These are phyloP conservation scores for Macrolepiota fuliginosa DNA, from an alignment of 768 basidiomycete genomes.

Conservation along the genomic window DNA sequence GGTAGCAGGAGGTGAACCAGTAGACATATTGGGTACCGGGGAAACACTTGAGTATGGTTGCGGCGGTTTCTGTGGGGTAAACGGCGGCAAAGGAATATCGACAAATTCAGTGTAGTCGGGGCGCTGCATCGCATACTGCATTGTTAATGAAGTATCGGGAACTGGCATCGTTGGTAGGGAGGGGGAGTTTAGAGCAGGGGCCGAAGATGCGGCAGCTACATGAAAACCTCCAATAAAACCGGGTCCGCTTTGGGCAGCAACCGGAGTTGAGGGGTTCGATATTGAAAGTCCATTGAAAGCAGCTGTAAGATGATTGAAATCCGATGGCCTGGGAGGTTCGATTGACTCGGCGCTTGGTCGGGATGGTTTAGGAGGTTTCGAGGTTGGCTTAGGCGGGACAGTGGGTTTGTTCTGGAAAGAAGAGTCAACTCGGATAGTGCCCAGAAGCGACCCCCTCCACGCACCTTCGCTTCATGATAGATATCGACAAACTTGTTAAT, in stretches of 20 bases:
- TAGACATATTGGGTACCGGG: not conserved
- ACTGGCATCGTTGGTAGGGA: conserved; percentile 34
- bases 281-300: conserved; percentile 28
- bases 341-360: not conserved
- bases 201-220: conserved; percentile 19
- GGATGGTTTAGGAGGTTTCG: conserved; percentile 16
- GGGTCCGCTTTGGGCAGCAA: conserved; percentile 6
- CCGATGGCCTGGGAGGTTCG: not conserved
- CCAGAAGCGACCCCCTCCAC: conserved; percentile 5
- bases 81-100: conserved; percentile 8
- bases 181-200: conserved; percentile 18
- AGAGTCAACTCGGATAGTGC: conserved; percentile 1
- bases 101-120: conserved; percentile 19
- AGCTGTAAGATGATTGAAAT: conserved; percentile 16
- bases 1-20: not conserved
- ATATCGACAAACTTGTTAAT: conserved; percentile 18
- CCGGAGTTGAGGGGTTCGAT: conserved; percentile 11
- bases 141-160: conserved; percentile 36
- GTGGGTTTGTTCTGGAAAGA: conserved; percentile 11
- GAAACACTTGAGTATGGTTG: not conserved
- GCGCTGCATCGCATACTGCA: conserved; percentile 34
- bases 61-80: conserved; percentile 9
- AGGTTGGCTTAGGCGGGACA: conserved; percentile 18
- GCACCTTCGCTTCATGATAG: conserved; percentile 1
- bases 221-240: conserved; percentile 54